Conservation (phyloP, 257 asterid species). For the Solanum ahanhuiri region DNA sequence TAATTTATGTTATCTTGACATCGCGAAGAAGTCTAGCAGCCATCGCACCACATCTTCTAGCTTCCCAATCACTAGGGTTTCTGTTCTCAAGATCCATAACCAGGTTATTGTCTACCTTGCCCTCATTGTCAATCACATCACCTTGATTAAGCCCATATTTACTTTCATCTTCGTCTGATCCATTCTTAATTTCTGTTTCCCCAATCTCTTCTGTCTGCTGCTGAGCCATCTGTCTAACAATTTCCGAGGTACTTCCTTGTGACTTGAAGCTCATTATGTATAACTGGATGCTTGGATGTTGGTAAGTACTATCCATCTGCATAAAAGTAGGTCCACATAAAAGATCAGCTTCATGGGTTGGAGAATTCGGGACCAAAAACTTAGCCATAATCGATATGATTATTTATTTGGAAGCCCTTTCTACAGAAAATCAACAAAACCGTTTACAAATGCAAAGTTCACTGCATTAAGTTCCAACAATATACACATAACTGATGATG, state of each 20-base stretch:
- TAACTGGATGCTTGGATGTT: constrained; percentile 88
- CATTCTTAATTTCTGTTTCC: constrained; percentile 23
- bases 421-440: not conserved
- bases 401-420: not conserved
- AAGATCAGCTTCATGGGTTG: not conserved
- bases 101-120: constrained; percentile 7
- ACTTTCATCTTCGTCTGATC: constrained; percentile 30
- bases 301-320: constrained; percentile 85
- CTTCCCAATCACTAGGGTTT: constrained; percentile 74
- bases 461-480: not conserved
- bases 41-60: constrained; percentile 82
- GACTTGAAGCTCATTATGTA: constrained; percentile 59
- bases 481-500: not conserved
- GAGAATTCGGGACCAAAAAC: too few species aligned
- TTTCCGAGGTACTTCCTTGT: constrained; percentile 14
- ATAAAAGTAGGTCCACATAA: not conserved
- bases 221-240: constrained; percentile 13
- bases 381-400: too few species aligned
- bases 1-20: constrained; percentile 48
- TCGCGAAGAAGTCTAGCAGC: constrained; percentile 94
- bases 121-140: constrained; percentile 8
- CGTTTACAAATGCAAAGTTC: not conserved
- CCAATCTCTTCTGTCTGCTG: constrained; percentile 12
- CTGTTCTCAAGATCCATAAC: constrained; percentile 15
- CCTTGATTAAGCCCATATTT: constrained; percentile 9